phyloP scores from a whole-genome alignment of 2,329 filamentous ascomycete genomes.

The Botrytis sinoallii region DNA sequence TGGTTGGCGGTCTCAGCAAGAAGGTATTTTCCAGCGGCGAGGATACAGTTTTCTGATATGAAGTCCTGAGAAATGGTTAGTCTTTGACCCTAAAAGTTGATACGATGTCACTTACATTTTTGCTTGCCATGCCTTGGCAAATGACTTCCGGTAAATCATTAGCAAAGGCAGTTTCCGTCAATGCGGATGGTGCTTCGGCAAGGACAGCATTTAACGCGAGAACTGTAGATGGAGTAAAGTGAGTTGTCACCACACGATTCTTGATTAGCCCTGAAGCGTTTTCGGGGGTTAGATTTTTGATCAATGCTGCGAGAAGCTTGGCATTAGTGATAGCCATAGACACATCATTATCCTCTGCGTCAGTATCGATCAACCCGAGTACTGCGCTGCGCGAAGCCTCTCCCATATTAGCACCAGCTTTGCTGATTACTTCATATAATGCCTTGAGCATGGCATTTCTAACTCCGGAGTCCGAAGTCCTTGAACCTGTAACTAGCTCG shows the following conservation, averaged over 20 bases:
- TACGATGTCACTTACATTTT: slow-evolving; percentile 58
- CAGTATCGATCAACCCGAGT: slow-evolving; percentile 81
- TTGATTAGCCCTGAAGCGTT: slow-evolving; percentile 58
- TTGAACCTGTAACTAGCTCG: slow-evolving; percentile 92
- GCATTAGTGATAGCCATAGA: slow-evolving; percentile 86
- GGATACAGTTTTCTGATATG: slow-evolving; percentile 81
- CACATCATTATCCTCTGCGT: slow-evolving; percentile 70
- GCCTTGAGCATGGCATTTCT: slow-evolving; percentile 96
- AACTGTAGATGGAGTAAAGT: slow-evolving; percentile 75
- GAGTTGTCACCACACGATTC: slow-evolving; percentile 73
- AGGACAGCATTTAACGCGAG: slow-evolving; percentile 87
- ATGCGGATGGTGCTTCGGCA: slow-evolving; percentile 68
- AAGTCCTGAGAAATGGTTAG: slow-evolving; percentile 55
- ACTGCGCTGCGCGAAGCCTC: slow-evolving; percentile 85
- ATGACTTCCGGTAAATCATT: slow-evolving; percentile 77
- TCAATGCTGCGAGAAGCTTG: slow-evolving; percentile 81
- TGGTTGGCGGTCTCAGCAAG: slow-evolving; percentile 64
- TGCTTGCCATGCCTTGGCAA: slow-evolving; percentile 73
- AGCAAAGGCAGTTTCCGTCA: slow-evolving; percentile 63
- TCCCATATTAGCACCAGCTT: slow-evolving; percentile 92
- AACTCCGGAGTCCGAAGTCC: slow-evolving; percentile 82
- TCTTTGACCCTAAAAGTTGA: background rate
- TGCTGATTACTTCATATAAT: slow-evolving; percentile 92
- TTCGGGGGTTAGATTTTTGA: slow-evolving; percentile 78
- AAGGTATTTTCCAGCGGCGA: slow-evolving; percentile 88